A percentile compares a stretch with the other conserved stretches of the same genome.
These are phyloP conservation scores for Paspalum notatum DNA, from an alignment of 176 grass and related monocot species.

Conservation along the genomic window DNA sequence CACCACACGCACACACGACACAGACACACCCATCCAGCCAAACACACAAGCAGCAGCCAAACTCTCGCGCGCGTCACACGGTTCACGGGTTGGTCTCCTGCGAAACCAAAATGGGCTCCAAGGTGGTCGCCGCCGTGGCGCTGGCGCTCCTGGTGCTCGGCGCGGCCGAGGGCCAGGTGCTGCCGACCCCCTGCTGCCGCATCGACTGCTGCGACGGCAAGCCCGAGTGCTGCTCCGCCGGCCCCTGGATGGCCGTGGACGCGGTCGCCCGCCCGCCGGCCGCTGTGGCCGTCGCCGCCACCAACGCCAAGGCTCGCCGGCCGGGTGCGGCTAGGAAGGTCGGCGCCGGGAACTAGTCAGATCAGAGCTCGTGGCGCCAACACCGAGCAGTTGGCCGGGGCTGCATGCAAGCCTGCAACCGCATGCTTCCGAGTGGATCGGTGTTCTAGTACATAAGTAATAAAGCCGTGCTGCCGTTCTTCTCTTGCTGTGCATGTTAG, in stretches of 20 bases:
- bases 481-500: no score
- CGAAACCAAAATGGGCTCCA: slow-evolving; percentile 20
- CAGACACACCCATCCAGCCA: neutral
- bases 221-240: slow-evolving; percentile 43
- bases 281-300: neutral
- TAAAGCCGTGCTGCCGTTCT: no score
- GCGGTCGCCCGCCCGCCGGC: neutral
- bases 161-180: slow-evolving; percentile 40
- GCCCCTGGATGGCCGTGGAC: neutral
- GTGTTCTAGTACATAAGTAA: no score
- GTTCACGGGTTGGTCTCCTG: neutral
- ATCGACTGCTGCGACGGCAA: slow-evolving; percentile 56
- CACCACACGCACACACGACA: neutral
- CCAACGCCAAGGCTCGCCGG: neutral
- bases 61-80: no score
- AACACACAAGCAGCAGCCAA: no score
- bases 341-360: slow-evolving; percentile 1
- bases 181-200: slow-evolving; percentile 49
- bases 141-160: slow-evolving; percentile 51
- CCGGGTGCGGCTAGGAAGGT: slow-evolving; percentile 23
- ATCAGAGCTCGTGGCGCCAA: no score
- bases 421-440: no score
- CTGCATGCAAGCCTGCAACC: no score
- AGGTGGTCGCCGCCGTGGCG: neutral
- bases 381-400: no score